Percentiles rank a stretch among this genome's conserved stretches.
These are phyloP conservation scores for Raffaelea deltoideospora DNA, from an alignment of 2,329 filamentous ascomycete genomes.

Conservation along the genomic window DNA sequence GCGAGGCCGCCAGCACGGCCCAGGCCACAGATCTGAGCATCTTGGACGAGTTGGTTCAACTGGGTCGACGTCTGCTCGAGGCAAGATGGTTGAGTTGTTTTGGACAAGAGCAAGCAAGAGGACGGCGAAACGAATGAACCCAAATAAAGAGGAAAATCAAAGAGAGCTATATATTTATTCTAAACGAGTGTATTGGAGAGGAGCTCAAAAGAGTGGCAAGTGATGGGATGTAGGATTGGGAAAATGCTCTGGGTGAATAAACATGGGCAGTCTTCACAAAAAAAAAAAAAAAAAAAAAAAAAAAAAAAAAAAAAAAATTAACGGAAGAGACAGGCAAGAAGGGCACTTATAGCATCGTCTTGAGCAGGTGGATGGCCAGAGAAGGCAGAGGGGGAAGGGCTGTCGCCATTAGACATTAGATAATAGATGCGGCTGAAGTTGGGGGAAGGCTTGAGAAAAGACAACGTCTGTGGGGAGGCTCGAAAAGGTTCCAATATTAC, in stretches of 20 bases:
- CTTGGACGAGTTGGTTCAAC: too few relatives aligned
- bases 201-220: neutral
- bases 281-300: neutral
- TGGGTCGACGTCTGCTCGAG: too few relatives aligned
- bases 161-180: neutral
- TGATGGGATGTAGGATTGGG: too few relatives aligned
- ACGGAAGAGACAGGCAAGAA: neutral
- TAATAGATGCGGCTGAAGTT: too few relatives aligned
- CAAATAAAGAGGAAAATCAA: neutral
- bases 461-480: too few relatives aligned
- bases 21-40: conserved; percentile 1
- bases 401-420: too few relatives aligned
- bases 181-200: conserved; percentile 1
- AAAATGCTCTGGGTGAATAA: too few relatives aligned
- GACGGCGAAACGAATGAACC: too few relatives aligned
- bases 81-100: too few relatives aligned
- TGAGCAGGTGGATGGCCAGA: neutral
- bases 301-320: neutral
- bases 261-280: too few relatives aligned
- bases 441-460: too few relatives aligned
- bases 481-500: too few relatives aligned
- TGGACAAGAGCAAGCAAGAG: neutral
- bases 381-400: neutral
- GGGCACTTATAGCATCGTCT: neutral
- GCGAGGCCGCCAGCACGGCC: conserved; percentile 4